A percentile compares a stretch with the other conserved stretches of the same genome.
These are phyloP conservation scores for Rhodomyrtus psidioides DNA, from an alignment of 441 rosid species.

Conservation along the genomic window DNA sequence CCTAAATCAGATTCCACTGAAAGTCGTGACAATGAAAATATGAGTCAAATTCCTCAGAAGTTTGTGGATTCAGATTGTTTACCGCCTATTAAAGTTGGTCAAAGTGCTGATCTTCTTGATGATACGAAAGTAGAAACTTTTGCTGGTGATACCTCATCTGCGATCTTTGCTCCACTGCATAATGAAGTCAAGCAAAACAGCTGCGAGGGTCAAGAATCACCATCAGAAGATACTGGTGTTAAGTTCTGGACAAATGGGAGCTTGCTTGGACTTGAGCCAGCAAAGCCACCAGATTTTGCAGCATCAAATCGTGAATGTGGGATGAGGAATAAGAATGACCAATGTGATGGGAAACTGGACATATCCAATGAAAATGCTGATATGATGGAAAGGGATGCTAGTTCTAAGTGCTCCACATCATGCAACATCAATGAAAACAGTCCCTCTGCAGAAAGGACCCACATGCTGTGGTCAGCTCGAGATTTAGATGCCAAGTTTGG, in stretches of 20 bases:
- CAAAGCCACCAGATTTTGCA: slow-evolving; percentile 80
- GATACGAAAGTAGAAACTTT: slow-evolving; percentile 19
- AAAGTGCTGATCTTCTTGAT: slow-evolving; percentile 18
- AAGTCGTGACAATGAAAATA: slow-evolving; percentile 18
- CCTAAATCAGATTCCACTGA: slow-evolving; percentile 14
- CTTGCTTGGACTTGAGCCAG: slow-evolving; percentile 84
- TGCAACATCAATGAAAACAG: neutral
- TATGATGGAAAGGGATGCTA: slow-evolving; percentile 13
- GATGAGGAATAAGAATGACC: slow-evolving; percentile 10
- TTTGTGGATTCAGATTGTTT: slow-evolving; percentile 25
- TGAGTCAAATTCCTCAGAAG: slow-evolving; percentile 16
- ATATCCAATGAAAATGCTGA: slow-evolving; percentile 22
- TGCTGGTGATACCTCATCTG: slow-evolving; percentile 21
- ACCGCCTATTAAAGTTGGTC: slow-evolving; percentile 12
- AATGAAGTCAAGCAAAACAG: slow-evolving; percentile 13
- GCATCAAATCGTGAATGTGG: slow-evolving; percentile 28
- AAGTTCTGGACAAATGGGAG: slow-evolving; percentile 90
- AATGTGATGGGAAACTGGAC: slow-evolving; percentile 16
- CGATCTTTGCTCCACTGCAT: slow-evolving; percentile 20
- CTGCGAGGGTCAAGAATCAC: slow-evolving; percentile 27
- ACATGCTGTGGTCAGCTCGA: neutral
- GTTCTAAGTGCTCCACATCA: slow-evolving; percentile 24
- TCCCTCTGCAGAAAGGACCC: neutral
- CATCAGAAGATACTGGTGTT: slow-evolving; percentile 27
- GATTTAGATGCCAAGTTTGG: slow-evolving; percentile 22